Evolutionary conservation across 345 rosid genomes (phyloP).

Genomic region (Eucalyptus decipiens): DNA sequence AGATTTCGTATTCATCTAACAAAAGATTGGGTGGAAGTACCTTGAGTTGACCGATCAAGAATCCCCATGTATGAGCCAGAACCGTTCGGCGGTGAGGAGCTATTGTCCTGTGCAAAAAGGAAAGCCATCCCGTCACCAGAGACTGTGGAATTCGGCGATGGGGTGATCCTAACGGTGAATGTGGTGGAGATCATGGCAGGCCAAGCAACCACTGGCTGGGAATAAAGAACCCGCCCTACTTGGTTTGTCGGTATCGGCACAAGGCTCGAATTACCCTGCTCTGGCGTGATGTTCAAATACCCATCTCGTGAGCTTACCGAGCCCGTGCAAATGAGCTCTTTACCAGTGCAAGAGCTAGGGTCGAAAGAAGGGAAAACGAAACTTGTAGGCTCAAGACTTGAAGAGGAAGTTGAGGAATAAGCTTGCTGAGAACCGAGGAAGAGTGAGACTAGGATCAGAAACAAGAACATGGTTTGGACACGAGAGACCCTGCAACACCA

Average conservation of each 20-base stretch:
- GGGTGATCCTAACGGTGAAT: constrained; percentile 20
- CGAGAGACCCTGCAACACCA: background rate
- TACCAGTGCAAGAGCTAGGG: constrained; percentile 1
- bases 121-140: constrained; percentile 27
- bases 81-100: constrained; percentile 4
- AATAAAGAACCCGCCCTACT: constrained; percentile 15
- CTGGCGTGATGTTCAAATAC: constrained; percentile 9
- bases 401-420: background rate
- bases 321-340: constrained; percentile 14
- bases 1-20: background rate
- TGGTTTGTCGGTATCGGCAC: background rate
- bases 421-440: background rate
- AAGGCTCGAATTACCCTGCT: background rate
- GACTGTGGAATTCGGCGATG: background rate
- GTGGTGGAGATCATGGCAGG: constrained; percentile 17
- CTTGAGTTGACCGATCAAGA: constrained; percentile 10
- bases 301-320: constrained; percentile 3
- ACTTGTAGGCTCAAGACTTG: background rate
- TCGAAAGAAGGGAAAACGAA: constrained; percentile 5
- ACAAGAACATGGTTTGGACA: background rate
- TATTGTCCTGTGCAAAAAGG: constrained; percentile 7
- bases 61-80: constrained; percentile 20
- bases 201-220: constrained; percentile 12
- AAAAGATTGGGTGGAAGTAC: background rate
- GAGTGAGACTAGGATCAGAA: background rate